A percentile compares a stretch with the other conserved stretches of the same genome.
These are phyloP conservation scores for Silybum marianum DNA, from an alignment of 129 eudicot genomes.

Conservation along the genomic window DNA sequence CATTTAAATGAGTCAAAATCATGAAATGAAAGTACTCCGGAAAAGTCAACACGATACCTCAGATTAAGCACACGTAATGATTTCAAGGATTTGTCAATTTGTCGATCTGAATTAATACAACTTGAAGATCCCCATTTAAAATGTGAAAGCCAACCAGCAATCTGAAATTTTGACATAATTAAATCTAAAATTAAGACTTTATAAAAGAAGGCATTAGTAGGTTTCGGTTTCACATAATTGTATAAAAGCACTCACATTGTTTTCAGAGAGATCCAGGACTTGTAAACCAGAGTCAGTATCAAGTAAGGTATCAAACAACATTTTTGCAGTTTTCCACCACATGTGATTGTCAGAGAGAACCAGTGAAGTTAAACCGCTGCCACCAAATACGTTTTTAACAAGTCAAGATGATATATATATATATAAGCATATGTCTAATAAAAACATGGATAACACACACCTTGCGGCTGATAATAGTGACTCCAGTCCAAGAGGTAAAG, in stretches of 20 bases:
- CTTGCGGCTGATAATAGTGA: constrained; percentile 60
- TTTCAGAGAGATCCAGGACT: constrained; percentile 76
- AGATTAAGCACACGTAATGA: constrained; percentile 66
- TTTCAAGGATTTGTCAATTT: constrained; percentile 45
- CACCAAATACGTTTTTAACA: constrained; percentile 12
- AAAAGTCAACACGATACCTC: constrained; percentile 44
- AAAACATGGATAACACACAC: constrained; percentile 31
- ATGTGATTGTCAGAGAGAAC: constrained; percentile 56
- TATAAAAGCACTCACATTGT: constrained; percentile 53
- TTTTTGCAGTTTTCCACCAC: constrained; percentile 52
- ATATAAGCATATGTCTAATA: too few relatives aligned
- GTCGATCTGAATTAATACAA: constrained; percentile 27
- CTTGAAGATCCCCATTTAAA: constrained; percentile 45
- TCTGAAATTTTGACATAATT: constrained; percentile 42
- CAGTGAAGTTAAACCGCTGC: constrained; percentile 59
- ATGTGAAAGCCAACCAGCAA: constrained; percentile 78
- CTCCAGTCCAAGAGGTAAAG: constrained; percentile 61
- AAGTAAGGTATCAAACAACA: constrained; percentile 57
- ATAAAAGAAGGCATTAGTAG: not conserved
- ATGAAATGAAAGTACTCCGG: not conserved
- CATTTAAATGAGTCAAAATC: not conserved
- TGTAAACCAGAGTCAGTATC: constrained; percentile 60
- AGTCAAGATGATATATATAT: not conserved
- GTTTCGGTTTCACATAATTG: not conserved
- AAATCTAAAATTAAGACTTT: not conserved